Evolutionary conservation across 2,329 filamentous ascomycete genomes (phyloP).

Genomic region (Thyridium curvatum): DNA sequence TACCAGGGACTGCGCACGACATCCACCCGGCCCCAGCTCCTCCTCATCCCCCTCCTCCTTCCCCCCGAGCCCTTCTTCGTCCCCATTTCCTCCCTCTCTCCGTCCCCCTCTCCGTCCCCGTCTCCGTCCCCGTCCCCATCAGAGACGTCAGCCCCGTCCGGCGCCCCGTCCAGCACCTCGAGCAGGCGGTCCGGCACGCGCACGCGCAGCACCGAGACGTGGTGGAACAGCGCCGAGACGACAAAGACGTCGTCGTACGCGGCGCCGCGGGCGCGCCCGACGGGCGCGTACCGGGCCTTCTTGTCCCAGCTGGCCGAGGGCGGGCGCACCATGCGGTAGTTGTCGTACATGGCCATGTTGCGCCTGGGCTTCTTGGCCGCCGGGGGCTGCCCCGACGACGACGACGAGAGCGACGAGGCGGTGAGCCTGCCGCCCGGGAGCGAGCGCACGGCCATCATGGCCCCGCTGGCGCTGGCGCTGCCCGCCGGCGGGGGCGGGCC

Average conservation of each 20-base stretch:
- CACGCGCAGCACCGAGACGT: slow-evolving; percentile 51
- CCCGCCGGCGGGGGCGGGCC: background rate
- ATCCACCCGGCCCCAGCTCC: slow-evolving; percentile 46
- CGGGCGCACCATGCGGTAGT: slow-evolving; percentile 55
- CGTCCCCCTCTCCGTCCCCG: slow-evolving; percentile 19
- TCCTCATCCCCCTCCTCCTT: slow-evolving; percentile 5
- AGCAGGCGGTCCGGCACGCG: slow-evolving; percentile 50
- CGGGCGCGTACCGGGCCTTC: slow-evolving; percentile 50
- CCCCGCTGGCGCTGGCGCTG: slow-evolving; percentile 6
- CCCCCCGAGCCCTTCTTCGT: too few relatives aligned
- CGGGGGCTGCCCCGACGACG: slow-evolving; percentile 8
- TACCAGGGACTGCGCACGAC: slow-evolving; percentile 56
- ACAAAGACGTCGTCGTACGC: slow-evolving; percentile 57
- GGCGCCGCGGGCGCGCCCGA: slow-evolving; percentile 41
- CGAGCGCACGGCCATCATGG: too few relatives aligned
- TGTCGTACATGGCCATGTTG: slow-evolving; percentile 54
- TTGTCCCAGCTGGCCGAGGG: slow-evolving; percentile 54
- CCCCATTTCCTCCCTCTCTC: too few relatives aligned
- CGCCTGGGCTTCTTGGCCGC: slow-evolving; percentile 44
- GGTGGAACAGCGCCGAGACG: slow-evolving; percentile 55
- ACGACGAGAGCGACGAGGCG: background rate
- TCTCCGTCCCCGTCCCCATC: slow-evolving; percentile 13
- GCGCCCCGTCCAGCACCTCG: slow-evolving; percentile 42
- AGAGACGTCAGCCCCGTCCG: slow-evolving; percentile 17
- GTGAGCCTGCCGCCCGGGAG: background rate